Conservation (phyloP, 75 land plant genomes). For the Sequoiadendron giganteum region DNA sequence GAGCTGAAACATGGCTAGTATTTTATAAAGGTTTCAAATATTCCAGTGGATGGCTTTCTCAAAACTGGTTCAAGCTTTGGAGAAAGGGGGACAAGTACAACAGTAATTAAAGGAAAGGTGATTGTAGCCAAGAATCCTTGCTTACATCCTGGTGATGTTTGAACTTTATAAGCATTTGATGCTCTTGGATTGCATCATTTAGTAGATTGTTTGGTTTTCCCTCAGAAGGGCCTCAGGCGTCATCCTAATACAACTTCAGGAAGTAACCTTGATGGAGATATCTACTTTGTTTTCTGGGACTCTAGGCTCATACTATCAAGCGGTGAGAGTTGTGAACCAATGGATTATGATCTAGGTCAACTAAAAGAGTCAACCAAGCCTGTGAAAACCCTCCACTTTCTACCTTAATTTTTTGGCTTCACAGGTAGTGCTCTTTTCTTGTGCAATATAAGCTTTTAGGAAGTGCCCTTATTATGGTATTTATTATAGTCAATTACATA, state of each 20-base stretch:
- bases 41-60: slow-evolving; percentile 38
- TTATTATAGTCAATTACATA: background rate
- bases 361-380: slow-evolving; percentile 19
- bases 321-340: slow-evolving; percentile 64
- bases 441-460: background rate
- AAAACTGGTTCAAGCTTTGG: slow-evolving; percentile 45
- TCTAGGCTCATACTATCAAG: slow-evolving; percentile 65
- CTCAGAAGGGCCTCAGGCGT: slow-evolving; percentile 85
- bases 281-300: slow-evolving; percentile 93
- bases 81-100: slow-evolving; percentile 17
- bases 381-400: slow-evolving; percentile 18
- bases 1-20: slow-evolving; percentile 80
- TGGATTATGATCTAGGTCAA: slow-evolving; percentile 65
- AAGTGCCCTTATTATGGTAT: background rate
- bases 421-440: background rate
- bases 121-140: slow-evolving; percentile 92
- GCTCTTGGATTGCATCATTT: slow-evolving; percentile 69
- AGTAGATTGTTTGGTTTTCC: slow-evolving; percentile 85
- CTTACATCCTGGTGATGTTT: slow-evolving; percentile 92
- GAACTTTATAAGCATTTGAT: slow-evolving; percentile 89
- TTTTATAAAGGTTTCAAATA: slow-evolving; percentile 68
- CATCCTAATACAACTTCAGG: slow-evolving; percentile 96
- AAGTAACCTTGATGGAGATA: slow-evolving; percentile 95
- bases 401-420: background rate
- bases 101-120: slow-evolving; percentile 63